Evolutionary conservation across 768 basidiomycete species (phyloP).

Genomic region (Leccinum sublutescens): DNA sequence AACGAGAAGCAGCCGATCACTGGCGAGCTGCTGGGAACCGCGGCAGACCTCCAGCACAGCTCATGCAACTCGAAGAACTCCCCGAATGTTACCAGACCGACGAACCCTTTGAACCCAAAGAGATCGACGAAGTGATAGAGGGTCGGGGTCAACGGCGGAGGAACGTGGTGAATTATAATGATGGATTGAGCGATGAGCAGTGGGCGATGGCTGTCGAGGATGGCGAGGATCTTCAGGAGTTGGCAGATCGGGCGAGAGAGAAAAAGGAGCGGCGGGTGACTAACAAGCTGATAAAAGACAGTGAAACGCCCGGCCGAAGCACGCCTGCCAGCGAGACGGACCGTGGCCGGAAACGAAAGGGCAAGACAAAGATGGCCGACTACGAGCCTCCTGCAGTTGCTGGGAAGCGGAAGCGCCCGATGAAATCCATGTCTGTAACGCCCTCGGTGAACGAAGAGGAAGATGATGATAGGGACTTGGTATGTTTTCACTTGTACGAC

Average conservation of each 20-base stretch:
- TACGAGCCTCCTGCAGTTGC: conserved; percentile 41
- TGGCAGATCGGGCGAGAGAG: conserved; percentile 62
- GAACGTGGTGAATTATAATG: conserved; percentile 87
- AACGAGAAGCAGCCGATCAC: conserved; percentile 55
- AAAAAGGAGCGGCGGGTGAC: conserved; percentile 62
- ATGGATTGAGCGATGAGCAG: conserved; percentile 91
- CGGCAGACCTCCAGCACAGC: conserved; percentile 70
- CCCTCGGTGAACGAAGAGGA: conserved; percentile 72
- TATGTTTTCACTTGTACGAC: conserved; percentile 34
- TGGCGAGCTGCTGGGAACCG: conserved; percentile 77
- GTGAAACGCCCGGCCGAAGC: conserved; percentile 58
- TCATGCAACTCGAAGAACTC: conserved; percentile 87
- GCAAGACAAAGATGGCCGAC: conserved; percentile 60
- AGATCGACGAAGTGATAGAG: conserved; percentile 50
- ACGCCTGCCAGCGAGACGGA: conserved; percentile 66
- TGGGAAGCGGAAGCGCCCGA: conserved; percentile 74
- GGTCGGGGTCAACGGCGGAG: conserved; percentile 86
- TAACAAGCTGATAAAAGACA: conserved; percentile 58
- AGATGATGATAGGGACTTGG: conserved; percentile 74
- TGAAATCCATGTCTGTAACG: conserved; percentile 73
- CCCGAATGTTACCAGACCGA: conserved; percentile 89
- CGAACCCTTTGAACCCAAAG: conserved; percentile 72
- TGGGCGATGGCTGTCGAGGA: conserved; percentile 87
- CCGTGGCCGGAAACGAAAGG: conserved; percentile 54
- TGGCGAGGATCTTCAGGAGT: conserved; percentile 75